Conservation (phyloP, 495 filamentous ascomycete genomes). For the Jackrogersella multiformis region DNA sequence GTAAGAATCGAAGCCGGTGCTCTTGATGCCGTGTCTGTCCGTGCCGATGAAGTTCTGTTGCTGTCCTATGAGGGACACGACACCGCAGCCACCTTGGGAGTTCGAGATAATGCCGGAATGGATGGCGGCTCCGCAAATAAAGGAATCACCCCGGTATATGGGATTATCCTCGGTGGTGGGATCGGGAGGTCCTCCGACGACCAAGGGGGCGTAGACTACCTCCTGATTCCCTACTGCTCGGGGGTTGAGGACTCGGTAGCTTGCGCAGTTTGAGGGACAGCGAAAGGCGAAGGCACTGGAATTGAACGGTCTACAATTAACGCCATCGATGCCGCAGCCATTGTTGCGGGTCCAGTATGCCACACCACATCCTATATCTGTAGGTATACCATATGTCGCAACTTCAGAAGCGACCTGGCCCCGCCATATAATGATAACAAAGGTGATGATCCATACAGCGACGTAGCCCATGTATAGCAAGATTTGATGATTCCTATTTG, state of each 20-base stretch:
- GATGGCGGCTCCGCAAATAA: constrained; percentile 82
- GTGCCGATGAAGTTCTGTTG: constrained; percentile 69
- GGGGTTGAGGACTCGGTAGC: constrained; percentile 72
- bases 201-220: constrained; percentile 72
- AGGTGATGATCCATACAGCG: constrained; percentile 75
- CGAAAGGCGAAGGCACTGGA: constrained; percentile 75
- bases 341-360: constrained; percentile 74
- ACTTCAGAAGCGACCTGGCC: constrained; percentile 72
- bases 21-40: constrained; percentile 70
- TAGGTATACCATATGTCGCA: constrained; percentile 71
- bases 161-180: constrained; percentile 53
- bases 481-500: constrained; percentile 68
- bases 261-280: constrained; percentile 79
- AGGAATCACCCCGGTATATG: constrained; percentile 83
- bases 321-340: constrained; percentile 80
- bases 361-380: constrained; percentile 72
- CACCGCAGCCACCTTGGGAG: constrained; percentile 77
- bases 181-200: constrained; percentile 76
- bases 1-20: constrained; percentile 73
- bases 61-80: constrained; percentile 72
- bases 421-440: constrained; percentile 71
- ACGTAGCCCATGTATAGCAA: constrained; percentile 69
- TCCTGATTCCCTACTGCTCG: constrained; percentile 78
- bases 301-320: constrained; percentile 81
- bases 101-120: constrained; percentile 79